Base-by-base conservation (phyloP, 352 stramenopile genomes). In the Phytophthora nicotianae region DNA sequence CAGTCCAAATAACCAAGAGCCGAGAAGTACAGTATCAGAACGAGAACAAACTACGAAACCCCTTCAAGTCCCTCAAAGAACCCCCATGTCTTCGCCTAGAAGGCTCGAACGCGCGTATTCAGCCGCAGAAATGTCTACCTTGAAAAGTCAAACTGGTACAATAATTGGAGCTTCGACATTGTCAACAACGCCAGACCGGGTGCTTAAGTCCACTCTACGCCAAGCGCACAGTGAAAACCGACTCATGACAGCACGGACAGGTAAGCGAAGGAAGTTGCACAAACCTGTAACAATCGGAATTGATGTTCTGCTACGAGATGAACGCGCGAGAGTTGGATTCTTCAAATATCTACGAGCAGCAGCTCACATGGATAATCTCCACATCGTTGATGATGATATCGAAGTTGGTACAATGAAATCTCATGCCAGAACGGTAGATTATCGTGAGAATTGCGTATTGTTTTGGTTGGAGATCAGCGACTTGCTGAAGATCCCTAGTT, bases 381-480 rank as follows among this genome's bases (percentile, higher is more conserved):
- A 71, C 41, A 54, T 55, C 8, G 60, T 19, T 11, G 57, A 55
- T 6, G 51, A 53, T n/a, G 40, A 59, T 4, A 7, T 8, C 26
- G 32, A 52, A 1, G 45, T 56, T 4, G 49, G 17, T 16, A 16
- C 54, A n/a, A n/a, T n/a, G n/a, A n/a, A n/a, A n/a, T n/a, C n/a
- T n/a, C n/a, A n/a, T n/a, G 45, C 40, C 17, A 62, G 69, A 23
- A 78, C 75, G 3, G 51, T 58, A 17, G 71, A 87, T 65, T 87
- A 85, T 47, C 70, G 77, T 5, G 71, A 86, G 46, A 68, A 89
- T 55, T 89, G 80, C 29, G 80, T 81, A 8, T 45, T 89, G n/a
- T 89, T 88, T 38, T 89, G 80, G 80, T 65, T 89, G 14, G 80
- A 89, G 47, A 86, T 89, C 37, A 84, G 62, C 24, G 80, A 88